A percentile compares a stretch with the other conserved stretches of the same genome.
These are phyloP conservation scores for Syncephalis fuscata DNA, from an alignment of 371 early-diverging fungal genomes.

Conservation along the genomic window DNA sequence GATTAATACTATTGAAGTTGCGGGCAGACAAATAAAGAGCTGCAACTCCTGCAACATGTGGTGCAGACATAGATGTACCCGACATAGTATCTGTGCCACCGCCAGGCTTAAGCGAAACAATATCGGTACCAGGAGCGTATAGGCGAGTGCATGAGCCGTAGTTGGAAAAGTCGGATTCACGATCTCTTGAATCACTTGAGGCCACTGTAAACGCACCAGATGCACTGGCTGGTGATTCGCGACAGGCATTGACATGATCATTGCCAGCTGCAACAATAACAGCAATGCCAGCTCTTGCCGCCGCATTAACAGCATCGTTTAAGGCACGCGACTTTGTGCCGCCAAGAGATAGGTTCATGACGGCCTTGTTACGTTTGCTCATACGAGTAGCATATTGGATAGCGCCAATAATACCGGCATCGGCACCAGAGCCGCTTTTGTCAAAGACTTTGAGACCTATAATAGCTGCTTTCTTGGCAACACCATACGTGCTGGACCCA, in stretches of 20 bases:
- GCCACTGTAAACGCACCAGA: slow-evolving; percentile 85
- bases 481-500: slow-evolving; percentile 45
- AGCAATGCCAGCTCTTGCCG: slow-evolving; percentile 62
- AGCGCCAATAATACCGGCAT: slow-evolving; percentile 15
- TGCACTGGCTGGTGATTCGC: slow-evolving; percentile 86
- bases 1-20: too few species aligned
- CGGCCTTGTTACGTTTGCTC: slow-evolving; percentile 13
- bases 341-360: slow-evolving; percentile 84
- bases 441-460: slow-evolving; percentile 39
- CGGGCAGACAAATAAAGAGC: too few species aligned
- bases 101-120: neutral
- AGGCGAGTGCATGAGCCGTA: neutral
- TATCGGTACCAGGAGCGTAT: too few species aligned
- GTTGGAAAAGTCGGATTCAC: too few species aligned
- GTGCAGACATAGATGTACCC: slow-evolving; percentile 67
- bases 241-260: slow-evolving; percentile 88
- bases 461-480: slow-evolving; percentile 36
- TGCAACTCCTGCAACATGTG: slow-evolving; percentile 37
- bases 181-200: too few species aligned
- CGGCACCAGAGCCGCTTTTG: slow-evolving; percentile 15
- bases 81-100: slow-evolving; percentile 28
- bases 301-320: slow-evolving; percentile 71
- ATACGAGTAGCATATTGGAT: slow-evolving; percentile 13
- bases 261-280: slow-evolving; percentile 98
- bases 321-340: slow-evolving; percentile 76